Evolutionary conservation across 1,284 basidiomycete species (phyloP).

Genomic region (Thecaphora thlaspeos): DNA sequence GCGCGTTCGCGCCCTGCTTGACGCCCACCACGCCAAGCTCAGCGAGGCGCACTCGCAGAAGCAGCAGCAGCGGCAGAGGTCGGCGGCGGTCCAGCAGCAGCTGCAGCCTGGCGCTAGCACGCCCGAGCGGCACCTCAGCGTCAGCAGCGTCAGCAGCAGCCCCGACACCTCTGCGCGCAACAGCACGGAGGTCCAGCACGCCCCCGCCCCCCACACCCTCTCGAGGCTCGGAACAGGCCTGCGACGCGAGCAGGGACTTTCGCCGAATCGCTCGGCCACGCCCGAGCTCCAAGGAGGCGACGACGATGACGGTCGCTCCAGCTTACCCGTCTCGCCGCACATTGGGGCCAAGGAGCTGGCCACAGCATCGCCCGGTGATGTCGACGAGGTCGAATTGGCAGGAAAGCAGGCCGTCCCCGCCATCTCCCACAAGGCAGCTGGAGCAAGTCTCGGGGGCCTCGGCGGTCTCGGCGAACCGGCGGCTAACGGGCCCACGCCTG

Average conservation of each 20-base stretch:
- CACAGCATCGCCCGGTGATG: constrained; percentile 24
- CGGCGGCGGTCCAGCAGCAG: too few relatives aligned
- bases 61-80: too few relatives aligned
- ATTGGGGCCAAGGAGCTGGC: constrained; percentile 23
- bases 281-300: constrained; percentile 22
- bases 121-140: constrained; percentile 11
- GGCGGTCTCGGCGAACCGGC: too few relatives aligned
- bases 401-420: neutral
- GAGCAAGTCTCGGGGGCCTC: too few relatives aligned
- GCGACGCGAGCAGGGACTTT: constrained; percentile 16
- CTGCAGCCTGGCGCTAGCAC: neutral
- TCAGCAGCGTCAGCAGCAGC: constrained; percentile 22
- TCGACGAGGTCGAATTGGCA: constrained; percentile 2
- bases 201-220: constrained; percentile 29
- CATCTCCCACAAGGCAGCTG: too few relatives aligned
- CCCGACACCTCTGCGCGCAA: neutral
- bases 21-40: constrained; percentile 42
- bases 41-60: neutral
- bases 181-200: constrained; percentile 33
- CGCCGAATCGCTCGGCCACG: constrained; percentile 30
- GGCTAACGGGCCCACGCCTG: too few relatives aligned
- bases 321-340: constrained; percentile 16
- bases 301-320: constrained; percentile 4
- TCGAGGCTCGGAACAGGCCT: constrained; percentile 30
- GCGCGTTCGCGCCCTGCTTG: constrained; percentile 42